Evolutionary conservation across 257 asterid species (phyloP).

Genomic region (Asclepias syriaca): DNA sequence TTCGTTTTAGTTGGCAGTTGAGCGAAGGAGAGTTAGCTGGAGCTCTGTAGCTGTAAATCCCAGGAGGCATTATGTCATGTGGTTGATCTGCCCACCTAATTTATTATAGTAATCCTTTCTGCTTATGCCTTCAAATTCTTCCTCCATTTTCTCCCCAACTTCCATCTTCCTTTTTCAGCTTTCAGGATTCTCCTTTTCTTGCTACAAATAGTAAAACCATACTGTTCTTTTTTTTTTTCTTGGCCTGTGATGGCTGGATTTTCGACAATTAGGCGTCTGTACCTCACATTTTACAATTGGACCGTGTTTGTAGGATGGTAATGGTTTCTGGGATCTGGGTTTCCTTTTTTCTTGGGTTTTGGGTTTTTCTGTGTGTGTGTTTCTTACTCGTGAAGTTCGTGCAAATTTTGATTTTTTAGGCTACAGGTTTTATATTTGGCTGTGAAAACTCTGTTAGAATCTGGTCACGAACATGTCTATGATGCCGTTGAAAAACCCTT

Average conservation of each 20-base stretch:
- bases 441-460: conserved; percentile 45
- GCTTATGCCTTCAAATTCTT: background rate
- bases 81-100: conserved; percentile 16
- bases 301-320: conserved; percentile 74
- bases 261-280: conserved; percentile 49
- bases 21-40: too few species aligned
- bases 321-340: conserved; percentile 7
- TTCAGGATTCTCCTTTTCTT: background rate
- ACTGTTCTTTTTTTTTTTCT: background rate
- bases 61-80: conserved; percentile 5
- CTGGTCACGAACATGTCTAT: conserved; percentile 72
- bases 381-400: background rate
- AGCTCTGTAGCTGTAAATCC: too few species aligned
- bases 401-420: conserved; percentile 24
- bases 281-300: conserved; percentile 84
- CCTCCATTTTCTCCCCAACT: background rate
- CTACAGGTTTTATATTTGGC: conserved; percentile 69
- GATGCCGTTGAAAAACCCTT: conserved; percentile 76
- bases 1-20: conserved; percentile 14
- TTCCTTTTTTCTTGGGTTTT: background rate
- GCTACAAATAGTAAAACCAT: background rate
- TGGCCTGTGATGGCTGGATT: conserved; percentile 51
- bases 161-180: background rate
- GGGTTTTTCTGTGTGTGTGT: background rate
- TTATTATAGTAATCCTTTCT: background rate